These are phyloP conservation scores for Alternaria viburni DNA, from an alignment of 2,329 filamentous ascomycete genomes.

Conservation along the genomic window DNA sequence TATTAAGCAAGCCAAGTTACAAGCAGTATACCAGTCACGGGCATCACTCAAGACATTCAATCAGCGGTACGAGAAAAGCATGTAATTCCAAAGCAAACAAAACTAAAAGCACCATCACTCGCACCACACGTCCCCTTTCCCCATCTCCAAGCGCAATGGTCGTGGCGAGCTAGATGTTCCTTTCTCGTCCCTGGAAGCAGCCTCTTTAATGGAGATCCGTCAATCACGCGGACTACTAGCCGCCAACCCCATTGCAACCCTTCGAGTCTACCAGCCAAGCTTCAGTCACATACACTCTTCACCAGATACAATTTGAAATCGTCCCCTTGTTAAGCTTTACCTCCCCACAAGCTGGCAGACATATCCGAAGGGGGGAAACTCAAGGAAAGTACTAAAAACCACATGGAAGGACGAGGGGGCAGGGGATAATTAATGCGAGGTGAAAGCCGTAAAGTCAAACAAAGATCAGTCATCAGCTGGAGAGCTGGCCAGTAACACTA, in stretches of 20 bases:
- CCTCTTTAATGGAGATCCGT: conserved; percentile 22
- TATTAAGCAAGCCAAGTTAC: not conserved
- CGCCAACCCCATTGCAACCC: conserved; percentile 21
- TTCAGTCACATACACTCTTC: conserved; percentile 18
- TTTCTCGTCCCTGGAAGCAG: conserved; percentile 38
- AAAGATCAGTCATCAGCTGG: conserved; percentile 39
- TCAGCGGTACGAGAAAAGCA: conserved; percentile 5
- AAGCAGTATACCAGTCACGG: not conserved
- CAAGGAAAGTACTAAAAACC: conserved; percentile 38
- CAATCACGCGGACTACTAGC: conserved; percentile 20
- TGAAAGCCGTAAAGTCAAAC: conserved; percentile 35
- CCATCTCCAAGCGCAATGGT: conserved; percentile 26
- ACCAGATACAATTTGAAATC: conserved; percentile 45
- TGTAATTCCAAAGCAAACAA: conserved; percentile 20
- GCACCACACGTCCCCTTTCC: conserved; percentile 6
- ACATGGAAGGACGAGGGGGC: conserved; percentile 35
- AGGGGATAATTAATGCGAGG: conserved; percentile 42
- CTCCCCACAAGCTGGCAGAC: conserved; percentile 52
- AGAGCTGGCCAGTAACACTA: conserved; percentile 30
- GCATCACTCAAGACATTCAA: not conserved
- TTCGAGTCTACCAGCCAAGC: conserved; percentile 29
- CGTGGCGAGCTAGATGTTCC: conserved; percentile 33
- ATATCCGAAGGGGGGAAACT: conserved; percentile 46
- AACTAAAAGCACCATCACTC: conserved; percentile 18
- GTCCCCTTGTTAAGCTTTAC: conserved; percentile 47